Evolutionary conservation across 2,329 filamentous ascomycete genomes (phyloP), one percentile per base, ranked within the genome.

Genomic region (Aspergillus chevalieri): DNA sequence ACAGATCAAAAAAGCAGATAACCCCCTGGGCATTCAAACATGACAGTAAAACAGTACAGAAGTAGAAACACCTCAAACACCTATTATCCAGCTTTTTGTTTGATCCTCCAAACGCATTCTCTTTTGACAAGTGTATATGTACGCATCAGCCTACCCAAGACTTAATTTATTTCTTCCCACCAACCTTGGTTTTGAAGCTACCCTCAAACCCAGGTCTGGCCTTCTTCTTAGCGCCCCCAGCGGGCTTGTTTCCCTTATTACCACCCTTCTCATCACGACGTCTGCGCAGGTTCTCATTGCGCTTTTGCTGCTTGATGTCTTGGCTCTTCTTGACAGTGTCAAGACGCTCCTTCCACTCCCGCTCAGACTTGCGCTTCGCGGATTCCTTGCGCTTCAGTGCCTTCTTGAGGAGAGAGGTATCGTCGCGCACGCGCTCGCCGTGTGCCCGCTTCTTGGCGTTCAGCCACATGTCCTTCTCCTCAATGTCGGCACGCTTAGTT

Each of bases 391-490:
- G 84, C 79, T 96, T 96, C 57, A 97, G 77, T 0, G 91, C 87
- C 78, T 95, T 96, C 78, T 95, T 96, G 24, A 98, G 78, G 49
- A 95, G 73, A 43, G 81, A 83, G 55, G 89, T 89, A 67, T 95
- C 89, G 64, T 97, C 90, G 52, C 83, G 84, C 30, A 96, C 85
- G 65, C 89, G 87, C 65, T 95, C 91, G 44, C 93, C 93, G 67
- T 95, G 88, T 1, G 86, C 89, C 21, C 87, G 84, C 70, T 89
- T 89, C 70, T 92, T 86, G 2, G 93, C 93, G 44, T 87, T 92
- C 51, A 96, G 77, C 93, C 93, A 98, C 50, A 85, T 77, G 62
- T 98, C 92, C 76, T 97, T 97, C 70, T 96, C 89, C 52, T 90
- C 84, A 42, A 97, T 85, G 52, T 95, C 88, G 53, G 84, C 84